Conservation (phyloP, 495 filamentous ascomycete genomes). For the Aspergillus hancockii region DNA sequence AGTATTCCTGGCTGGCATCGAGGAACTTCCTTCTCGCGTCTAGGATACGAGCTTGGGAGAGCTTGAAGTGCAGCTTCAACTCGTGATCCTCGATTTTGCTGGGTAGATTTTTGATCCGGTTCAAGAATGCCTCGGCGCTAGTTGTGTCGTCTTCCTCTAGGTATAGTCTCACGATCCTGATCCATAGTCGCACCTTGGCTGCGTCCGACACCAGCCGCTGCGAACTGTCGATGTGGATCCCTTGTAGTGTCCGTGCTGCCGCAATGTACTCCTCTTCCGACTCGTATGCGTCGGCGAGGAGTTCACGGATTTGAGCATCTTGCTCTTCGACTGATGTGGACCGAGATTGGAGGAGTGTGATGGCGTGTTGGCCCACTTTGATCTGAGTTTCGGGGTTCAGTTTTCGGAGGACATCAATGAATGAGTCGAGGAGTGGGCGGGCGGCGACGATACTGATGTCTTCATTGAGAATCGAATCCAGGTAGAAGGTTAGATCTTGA, state of each 20-base stretch:
- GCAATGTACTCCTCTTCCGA: conserved; percentile 73
- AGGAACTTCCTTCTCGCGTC: conserved; percentile 89
- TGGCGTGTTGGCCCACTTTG: conserved; percentile 66
- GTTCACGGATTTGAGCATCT: conserved; percentile 73
- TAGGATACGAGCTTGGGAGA: conserved; percentile 88
- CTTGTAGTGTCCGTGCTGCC: conserved; percentile 75
- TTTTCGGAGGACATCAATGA: conserved; percentile 60
- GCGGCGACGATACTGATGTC: conserved; percentile 73
- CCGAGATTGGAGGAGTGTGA: conserved; percentile 63
- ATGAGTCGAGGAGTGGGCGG: conserved; percentile 67
- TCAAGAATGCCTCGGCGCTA: conserved; percentile 79
- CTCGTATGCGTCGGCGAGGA: conserved; percentile 83
- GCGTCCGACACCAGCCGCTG: conserved; percentile 79
- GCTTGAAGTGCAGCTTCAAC: conserved; percentile 78
- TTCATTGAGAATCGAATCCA: conserved; percentile 67
- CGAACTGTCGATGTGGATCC: conserved; percentile 83
- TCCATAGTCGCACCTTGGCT: conserved; percentile 79
- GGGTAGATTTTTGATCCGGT: conserved; percentile 89
- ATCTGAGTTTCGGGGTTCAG: conserved; percentile 64
- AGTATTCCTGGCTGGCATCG: conserved; percentile 86
- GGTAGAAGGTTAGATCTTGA: conserved; percentile 68
- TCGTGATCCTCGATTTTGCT: conserved; percentile 73
- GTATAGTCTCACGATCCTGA: conserved; percentile 91
- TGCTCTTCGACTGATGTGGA: conserved; percentile 83
- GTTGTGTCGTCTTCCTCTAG: conserved; percentile 93